Base-by-base conservation (phyloP, 2,329 filamentous ascomycete species). In the Talaromyces sp. region DNA sequence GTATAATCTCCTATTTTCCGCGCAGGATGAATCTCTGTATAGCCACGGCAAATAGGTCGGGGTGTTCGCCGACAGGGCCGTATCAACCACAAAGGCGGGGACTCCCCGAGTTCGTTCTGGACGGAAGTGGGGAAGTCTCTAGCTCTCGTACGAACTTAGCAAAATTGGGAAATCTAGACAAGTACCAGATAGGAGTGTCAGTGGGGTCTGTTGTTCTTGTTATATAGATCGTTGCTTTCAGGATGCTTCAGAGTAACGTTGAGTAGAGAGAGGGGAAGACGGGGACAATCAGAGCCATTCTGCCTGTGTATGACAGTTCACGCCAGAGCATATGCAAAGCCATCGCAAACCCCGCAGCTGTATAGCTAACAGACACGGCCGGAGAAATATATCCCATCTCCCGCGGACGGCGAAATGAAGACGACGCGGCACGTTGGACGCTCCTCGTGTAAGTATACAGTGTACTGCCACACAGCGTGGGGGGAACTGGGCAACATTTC, bases 71-170 rank as follows among this genome's bases (percentile, higher is more conserved):
- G 59, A 61, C 47, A 50, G 47, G 47, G 4, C 11, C 37, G 15
- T 33, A 27, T 41, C 8, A 37, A 50, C 22, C 15, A 25, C 3
- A 50, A 50, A 56, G 43, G 45, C 45, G 60, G 33, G 39, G 58
- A 63, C 47, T 64, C 66, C 66, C 66, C 66, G 67, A 67, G 63
- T 58, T 45, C 9, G 19, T 47, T 33, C 25, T 52, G 17, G 49
- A 33, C 27, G 54, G 33, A 57, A 57, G 54, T 57, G 54, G 54
- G 54, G 54, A 57, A 57, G 33, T n/a, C 27, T 37, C 25, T 35
- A 39, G 52, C 31, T 50, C 19, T 57, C 31, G 47, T 50, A 31
- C 17, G 10, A 15, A 11, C 17, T 11, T 50, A 6, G 7, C 45
- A 27, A 22, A 9, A 9, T 31, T 7, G 27, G 27, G 27, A 31